These are phyloP conservation scores for Linanthus parryae DNA, from an alignment of 148 eudicot genomes.

Conservation along the genomic window DNA sequence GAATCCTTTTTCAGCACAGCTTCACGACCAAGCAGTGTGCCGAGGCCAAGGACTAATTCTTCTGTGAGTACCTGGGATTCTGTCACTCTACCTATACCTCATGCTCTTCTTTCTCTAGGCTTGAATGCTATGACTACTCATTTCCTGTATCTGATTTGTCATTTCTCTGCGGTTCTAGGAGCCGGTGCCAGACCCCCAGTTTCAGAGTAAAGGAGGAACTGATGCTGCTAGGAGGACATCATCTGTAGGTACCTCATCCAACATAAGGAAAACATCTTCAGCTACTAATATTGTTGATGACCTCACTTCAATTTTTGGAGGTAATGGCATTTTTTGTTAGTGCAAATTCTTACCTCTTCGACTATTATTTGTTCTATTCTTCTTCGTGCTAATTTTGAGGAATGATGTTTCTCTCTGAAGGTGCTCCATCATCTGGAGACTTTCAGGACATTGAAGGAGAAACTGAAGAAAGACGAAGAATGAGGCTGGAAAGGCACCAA, in stretches of 20 bases:
- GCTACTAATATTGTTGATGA: conserved; percentile 52
- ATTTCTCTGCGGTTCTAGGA: conserved; percentile 25
- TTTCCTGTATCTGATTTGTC: background rate
- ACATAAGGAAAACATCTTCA: conserved; percentile 45
- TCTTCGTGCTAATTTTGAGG: conserved; percentile 5
- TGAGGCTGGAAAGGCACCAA: conserved; percentile 53
- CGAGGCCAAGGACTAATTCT: conserved; percentile 61
- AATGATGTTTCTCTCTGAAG: conserved; percentile 17
- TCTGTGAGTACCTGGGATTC: conserved; percentile 43
- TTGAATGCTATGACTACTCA: too few species aligned
- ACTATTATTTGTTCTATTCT: background rate
- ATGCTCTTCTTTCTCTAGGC: too few species aligned
- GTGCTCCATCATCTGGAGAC: conserved; percentile 33
- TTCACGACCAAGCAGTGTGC: conserved; percentile 85
- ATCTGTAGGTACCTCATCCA: conserved; percentile 28
- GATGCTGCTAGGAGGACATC: conserved; percentile 35
- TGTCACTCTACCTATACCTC: too few species aligned
- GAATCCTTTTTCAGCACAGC: conserved; percentile 79
- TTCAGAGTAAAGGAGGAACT: conserved; percentile 37
- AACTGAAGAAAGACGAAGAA: conserved; percentile 50
- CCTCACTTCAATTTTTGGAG: conserved; percentile 55
- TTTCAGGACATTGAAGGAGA: conserved; percentile 64
- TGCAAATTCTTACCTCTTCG: too few species aligned
- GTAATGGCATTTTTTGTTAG: conserved; percentile 14
- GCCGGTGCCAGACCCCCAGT: conserved; percentile 24